A percentile compares a stretch with the other conserved stretches of the same genome.
Conservation (phyloP, 108 stramenopile genomes). For the Conticribra guillardii region DNA sequence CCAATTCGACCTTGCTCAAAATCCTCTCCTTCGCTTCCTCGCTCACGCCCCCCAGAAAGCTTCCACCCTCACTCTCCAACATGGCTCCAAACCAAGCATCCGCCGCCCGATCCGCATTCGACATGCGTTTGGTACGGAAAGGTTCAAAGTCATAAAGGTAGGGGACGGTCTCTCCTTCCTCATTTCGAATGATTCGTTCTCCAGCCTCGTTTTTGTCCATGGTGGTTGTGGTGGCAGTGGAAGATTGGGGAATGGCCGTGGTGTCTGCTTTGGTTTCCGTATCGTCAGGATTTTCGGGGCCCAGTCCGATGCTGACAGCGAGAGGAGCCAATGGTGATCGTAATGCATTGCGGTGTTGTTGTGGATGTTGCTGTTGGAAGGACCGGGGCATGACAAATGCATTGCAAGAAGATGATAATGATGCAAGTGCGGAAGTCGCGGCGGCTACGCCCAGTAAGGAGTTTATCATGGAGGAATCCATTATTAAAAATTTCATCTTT, state of each 20-base stretch:
- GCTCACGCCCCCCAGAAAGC: constrained; percentile 37
- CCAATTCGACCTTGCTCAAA: constrained; percentile 30
- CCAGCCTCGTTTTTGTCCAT: constrained; percentile 1
- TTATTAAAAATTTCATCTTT: neutral
- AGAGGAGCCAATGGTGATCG: constrained; percentile 5
- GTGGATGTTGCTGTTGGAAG: neutral
- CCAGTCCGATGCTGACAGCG: constrained; percentile 46
- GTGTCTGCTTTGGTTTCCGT: constrained; percentile 1
- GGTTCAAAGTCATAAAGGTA: constrained; percentile 70
- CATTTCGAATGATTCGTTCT: constrained; percentile 26
- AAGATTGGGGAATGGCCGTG: neutral
- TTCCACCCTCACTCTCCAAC: constrained; percentile 19
- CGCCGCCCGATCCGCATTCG: constrained; percentile 64
- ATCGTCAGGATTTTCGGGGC: constrained; percentile 26
- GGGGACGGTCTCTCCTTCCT: constrained; percentile 38
- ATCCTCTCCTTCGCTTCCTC: constrained; percentile 24
- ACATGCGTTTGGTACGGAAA: constrained; percentile 68
- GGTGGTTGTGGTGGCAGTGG: constrained; percentile 12
- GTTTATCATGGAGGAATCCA: neutral
- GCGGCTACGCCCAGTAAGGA: neutral
- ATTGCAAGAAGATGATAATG: neutral
- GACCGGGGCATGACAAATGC: constrained; percentile 6
- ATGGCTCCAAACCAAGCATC: constrained; percentile 79
- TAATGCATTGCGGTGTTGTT: neutral
- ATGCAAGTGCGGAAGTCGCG: too few relatives aligned